Base-by-base conservation (phyloP, 2,329 filamentous ascomycete genomes). In the Orbilia oligospora region DNA sequence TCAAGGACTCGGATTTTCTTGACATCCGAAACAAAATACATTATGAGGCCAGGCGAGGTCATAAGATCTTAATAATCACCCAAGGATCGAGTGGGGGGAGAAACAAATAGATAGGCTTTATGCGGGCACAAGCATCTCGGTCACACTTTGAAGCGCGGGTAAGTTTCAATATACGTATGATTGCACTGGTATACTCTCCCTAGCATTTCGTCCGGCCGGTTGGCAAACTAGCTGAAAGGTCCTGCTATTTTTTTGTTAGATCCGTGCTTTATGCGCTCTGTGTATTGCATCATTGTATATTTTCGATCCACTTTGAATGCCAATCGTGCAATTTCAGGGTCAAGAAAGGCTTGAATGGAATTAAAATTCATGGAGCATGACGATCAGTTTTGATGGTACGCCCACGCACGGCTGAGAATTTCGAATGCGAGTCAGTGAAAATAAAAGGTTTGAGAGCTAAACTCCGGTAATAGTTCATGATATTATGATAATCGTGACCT, bases 381-480 rank as follows among this genome's bases (percentile, higher is more conserved):
- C 27, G 12, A n/a, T 41, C 16, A 30, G 41, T 38, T 36, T 36
- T 1, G n/a, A 36, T 36, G 20, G 12, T 51, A 27, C 10, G 41
- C 53, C 33, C 53, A 18, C 30, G n/a, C 55, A 61, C 56, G 56
- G 56, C 56, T 41, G 36, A 27, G 33, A 22, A 12, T 61, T 12
- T 58, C 14, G 38, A 44, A 58, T 58, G 55, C 55, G 55, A 58
- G 55, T 58, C 55, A 58, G 30, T 41, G 18, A 24, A 18, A 58
- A 30, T 30, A 36, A 36, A 5, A 9, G 27, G 27, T 8, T 36
- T 36, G 18, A 41, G 9, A n/a, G n/a, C 56, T 61, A 61, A 61
- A 61, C 56, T 61, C 56, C 56, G 56, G 56, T n/a, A 27, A 61
- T 61, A 61, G 10, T 44, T 61, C 20, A 18, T n/a, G 36, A 14